phyloP scores from a whole-genome alignment of 192 early-diverging fungal species.

The Podila clonocystis region DNA sequence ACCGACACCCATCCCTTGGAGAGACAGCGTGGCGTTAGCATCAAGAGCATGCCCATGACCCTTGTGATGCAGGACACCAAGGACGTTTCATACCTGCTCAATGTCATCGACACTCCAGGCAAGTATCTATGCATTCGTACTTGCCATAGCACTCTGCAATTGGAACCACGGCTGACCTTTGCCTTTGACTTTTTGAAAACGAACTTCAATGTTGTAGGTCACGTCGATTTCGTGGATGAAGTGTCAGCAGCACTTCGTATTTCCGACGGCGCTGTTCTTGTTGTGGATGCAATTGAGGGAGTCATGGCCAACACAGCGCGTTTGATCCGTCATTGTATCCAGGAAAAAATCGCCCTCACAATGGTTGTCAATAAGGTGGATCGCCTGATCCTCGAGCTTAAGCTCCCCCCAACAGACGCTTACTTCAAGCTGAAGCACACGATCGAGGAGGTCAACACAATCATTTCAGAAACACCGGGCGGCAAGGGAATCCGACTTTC shows the following conservation, averaged over 20 bases:
- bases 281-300: conserved; percentile 97
- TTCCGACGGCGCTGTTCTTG: conserved; percentile 89
- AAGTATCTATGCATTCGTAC: background rate
- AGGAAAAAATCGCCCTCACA: conserved; percentile 80
- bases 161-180: too few relatives aligned
- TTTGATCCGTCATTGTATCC: conserved; percentile 82
- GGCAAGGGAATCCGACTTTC: conserved; percentile 79
- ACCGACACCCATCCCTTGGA: conserved; percentile 95
- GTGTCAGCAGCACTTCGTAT: conserved; percentile 86
- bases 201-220: conserved; percentile 59
- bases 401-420: conserved; percentile 95
- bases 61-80: conserved; percentile 89
- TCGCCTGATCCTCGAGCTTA: conserved; percentile 96
- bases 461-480: conserved; percentile 69
- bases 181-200: background rate
- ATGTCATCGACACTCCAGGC: conserved; percentile 94
- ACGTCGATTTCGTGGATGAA: conserved; percentile 96
- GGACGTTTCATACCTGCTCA: conserved; percentile 90
- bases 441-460: conserved; percentile 94
- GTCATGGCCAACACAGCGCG: conserved; percentile 96
- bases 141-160: too few relatives aligned
- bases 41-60: conserved; percentile 95
- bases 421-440: conserved; percentile 97
- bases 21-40: conserved; percentile 86
- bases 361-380: conserved; percentile 99